Evolutionary conservation across 1,284 basidiomycete genomes (phyloP), one percentile per base, ranked within the genome.

Genomic region (Ustilago trichophora): DNA sequence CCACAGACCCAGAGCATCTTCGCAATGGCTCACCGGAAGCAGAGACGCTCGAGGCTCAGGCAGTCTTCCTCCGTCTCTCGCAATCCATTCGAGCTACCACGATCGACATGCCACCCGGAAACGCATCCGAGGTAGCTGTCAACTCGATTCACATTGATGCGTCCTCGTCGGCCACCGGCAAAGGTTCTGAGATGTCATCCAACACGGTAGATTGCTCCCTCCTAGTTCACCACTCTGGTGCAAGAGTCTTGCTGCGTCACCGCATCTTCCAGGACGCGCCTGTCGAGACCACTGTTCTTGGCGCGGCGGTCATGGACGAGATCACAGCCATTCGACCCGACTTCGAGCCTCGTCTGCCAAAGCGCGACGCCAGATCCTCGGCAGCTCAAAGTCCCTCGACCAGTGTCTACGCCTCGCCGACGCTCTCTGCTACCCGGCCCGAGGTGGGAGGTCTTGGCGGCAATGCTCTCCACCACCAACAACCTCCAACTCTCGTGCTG

Each of bases 261-360:
- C 53, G 50, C 21, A 40, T 71, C 24, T 35, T 33, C 9, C 34
- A 32, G 6, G 52, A 56, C 4, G 4, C 21, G 0, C 31, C 34
- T 4, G 54, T 63, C 25, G 56, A 56, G 46, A 73, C 71, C 6
- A 60, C 64, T 21, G 59, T 78, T 15, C 67, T 76, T 16, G 73
- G 70, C 12, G 68, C 72, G 2, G 70, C 67, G 1, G 36, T 55
- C 2, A 53, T 66, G 53, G 71, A 72, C 40, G 58, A 68, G 45
- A 68, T 80, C 42, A 78, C 74, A 2, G 37, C 52, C 15, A 37
- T 78, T 24, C 65, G 73, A 5, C 48, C 59, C 35, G 76, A 80
- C 42, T 78, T 77, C 43, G 76, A 78, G 34, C 65, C 69, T 26
- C 67, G 62, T 29, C n/a, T 57, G 48, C 51, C 55, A 2, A 63